These are phyloP conservation scores for Pyrrhoderma noxium DNA, from an alignment of 1,284 basidiomycete species.

Conservation along the genomic window DNA sequence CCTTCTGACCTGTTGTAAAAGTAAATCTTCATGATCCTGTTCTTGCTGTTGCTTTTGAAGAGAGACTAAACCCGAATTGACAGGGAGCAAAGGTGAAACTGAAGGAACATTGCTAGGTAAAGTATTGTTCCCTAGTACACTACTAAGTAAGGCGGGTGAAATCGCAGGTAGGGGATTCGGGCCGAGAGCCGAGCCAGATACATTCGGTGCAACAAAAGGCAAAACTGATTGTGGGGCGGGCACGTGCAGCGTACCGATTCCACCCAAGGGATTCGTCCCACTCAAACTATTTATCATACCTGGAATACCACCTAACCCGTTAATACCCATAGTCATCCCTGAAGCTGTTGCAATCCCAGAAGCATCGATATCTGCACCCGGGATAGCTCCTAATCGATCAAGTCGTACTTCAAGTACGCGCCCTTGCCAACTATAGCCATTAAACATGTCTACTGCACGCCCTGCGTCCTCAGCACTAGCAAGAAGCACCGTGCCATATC, in stretches of 20 bases:
- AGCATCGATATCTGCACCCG: conserved; percentile 19
- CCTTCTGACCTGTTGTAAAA: neutral
- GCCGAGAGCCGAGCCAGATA: neutral
- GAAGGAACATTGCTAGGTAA: neutral
- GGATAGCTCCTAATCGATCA: conserved; percentile 50
- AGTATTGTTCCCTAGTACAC: neutral
- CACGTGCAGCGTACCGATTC: conserved; percentile 3
- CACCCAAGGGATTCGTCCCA: neutral
- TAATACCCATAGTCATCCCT: neutral
- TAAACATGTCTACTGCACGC: conserved; percentile 83
- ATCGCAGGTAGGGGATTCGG: neutral
- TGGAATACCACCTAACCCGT: neutral
- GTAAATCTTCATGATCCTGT: neutral
- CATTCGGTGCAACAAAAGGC: conserved; percentile 5
- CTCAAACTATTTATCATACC: neutral
- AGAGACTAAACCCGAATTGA: conserved; percentile 1
- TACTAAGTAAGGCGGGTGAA: neutral
- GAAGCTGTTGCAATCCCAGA: conserved; percentile 2
- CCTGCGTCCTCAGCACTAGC: conserved; percentile 89
- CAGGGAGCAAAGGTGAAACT: neutral
- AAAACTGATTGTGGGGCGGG: conserved; percentile 10
- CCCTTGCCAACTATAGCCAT: conserved; percentile 89
- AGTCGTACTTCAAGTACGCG: conserved; percentile 84
- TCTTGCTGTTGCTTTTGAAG: conserved; percentile 7
- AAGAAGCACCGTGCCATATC: conserved; percentile 90